Conservation (phyloP, 1,284 basidiomycete genomes). For the Papiliotrema fonsecae region DNA sequence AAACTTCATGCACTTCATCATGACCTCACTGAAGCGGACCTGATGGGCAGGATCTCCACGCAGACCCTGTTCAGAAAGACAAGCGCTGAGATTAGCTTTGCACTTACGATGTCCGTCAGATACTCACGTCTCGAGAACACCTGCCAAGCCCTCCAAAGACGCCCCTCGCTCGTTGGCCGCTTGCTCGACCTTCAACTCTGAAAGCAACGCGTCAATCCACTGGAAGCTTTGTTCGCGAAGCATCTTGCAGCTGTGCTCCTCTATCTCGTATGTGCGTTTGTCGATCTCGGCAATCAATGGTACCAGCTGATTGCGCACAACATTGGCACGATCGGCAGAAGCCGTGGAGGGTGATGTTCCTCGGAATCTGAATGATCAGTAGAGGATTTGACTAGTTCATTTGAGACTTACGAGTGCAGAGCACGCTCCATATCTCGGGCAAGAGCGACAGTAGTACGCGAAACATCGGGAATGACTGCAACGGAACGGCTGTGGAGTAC, state of each 20-base stretch:
- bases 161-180: constrained; percentile 51
- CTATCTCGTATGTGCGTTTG: constrained; percentile 29
- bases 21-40: constrained; percentile 42
- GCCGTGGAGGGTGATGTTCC: constrained; percentile 27
- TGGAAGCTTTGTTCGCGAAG: constrained; percentile 41
- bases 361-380: constrained; percentile 32
- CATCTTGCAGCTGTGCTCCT: constrained; percentile 23
- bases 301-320: constrained; percentile 42
- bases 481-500: constrained; percentile 10
- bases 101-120: neutral
- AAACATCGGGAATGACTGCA: neutral
- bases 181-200: constrained; percentile 46
- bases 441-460: neutral
- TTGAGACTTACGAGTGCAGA: constrained; percentile 17
- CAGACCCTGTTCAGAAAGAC: constrained; percentile 44
- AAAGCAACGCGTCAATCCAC: constrained; percentile 43
- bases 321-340: constrained; percentile 35
- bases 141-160: constrained; percentile 50
- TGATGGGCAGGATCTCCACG: constrained; percentile 29
- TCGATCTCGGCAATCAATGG: constrained; percentile 41
- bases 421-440: constrained; percentile 2
- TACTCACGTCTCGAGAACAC: constrained; percentile 49
- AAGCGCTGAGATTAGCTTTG: constrained; percentile 27
- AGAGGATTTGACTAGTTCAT: too few relatives aligned
- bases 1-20: constrained; percentile 49